Evolutionary conservation across 2,329 filamentous ascomycete species (phyloP), one percentile per base, ranked within the genome.

Genomic region (Ascochyta pisi): DNA sequence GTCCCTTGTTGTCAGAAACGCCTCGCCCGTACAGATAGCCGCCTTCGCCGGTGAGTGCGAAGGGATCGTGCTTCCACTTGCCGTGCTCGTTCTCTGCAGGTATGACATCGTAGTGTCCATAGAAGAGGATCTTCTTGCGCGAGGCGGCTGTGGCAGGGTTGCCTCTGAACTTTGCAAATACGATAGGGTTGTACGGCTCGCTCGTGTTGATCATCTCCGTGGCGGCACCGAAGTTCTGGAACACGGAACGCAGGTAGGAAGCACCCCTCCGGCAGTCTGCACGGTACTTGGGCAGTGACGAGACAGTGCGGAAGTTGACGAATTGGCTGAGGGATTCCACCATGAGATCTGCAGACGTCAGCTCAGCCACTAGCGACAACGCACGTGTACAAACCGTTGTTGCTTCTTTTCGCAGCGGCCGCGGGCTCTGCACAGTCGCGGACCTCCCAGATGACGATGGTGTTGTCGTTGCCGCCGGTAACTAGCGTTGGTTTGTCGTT

Each of bases 51-150:
- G 89, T 89, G 69, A 98, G 83, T n/a, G 88, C 83, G 73, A 98
- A 99, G 0, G 95, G 96, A 61, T 98, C 91, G 1, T 87, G 87
- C 35, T 86, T 83, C 95, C 95, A 99, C 64, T 91, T 94, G 34
- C 86, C 85, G 54, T 89, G 87, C 60, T 90, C 90, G 34, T 89
- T 88, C 63, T 96, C 92, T 0, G 95, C 95, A 0, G 92, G 86
- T 3, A 99, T 95, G 2, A 99, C 93, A 71, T 99, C 95, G 79
- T 99, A 99, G 73, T 99, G 95, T 0, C 96, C 95, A 70, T 99
- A 99, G 73, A 99, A 99, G 0, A 99, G 79, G 8, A 98, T 91
- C 27, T 91, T 92, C 77, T 95, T 96, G 16, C 91, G 85, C 24
- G 85, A 81, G 24, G 84, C 82, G 0, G 85, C 79, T 1, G 86